These are phyloP conservation scores for Aspergillus pseudonomiae DNA, from an alignment of 2,329 filamentous ascomycete genomes.

Conservation along the genomic window DNA sequence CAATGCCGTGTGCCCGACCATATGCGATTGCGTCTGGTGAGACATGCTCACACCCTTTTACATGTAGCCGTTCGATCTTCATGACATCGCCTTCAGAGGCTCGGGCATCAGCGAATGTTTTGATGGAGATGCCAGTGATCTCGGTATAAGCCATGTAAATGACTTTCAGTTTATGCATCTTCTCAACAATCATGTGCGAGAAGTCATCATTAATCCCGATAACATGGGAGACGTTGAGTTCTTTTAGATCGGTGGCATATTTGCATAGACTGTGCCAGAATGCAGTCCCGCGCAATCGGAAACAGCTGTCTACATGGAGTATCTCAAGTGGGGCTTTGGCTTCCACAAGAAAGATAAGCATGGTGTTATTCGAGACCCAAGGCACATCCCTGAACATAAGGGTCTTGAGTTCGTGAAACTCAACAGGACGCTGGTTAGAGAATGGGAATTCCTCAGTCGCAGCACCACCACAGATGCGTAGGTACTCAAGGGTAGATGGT, in stretches of 20 bases:
- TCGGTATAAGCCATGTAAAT: constrained; percentile 38
- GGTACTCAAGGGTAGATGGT: constrained; percentile 32
- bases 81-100: constrained; percentile 9
- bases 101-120: constrained; percentile 32
- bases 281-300: constrained; percentile 20
- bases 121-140: constrained; percentile 40
- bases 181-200: constrained; percentile 21
- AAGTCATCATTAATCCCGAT: constrained; percentile 30
- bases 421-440: constrained; percentile 9
- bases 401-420: constrained; percentile 31
- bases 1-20: constrained; percentile 32
- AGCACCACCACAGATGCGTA: constrained; percentile 31
- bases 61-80: constrained; percentile 30
- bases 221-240: constrained; percentile 34
- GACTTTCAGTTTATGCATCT: constrained; percentile 32
- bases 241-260: constrained; percentile 26
- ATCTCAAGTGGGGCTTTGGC: constrained; percentile 26
- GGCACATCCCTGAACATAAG: constrained; percentile 32
- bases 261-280: constrained; percentile 21
- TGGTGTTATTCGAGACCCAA: constrained; percentile 24
- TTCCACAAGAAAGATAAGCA: constrained; percentile 21
- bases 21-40: constrained; percentile 40
- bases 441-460: constrained; percentile 19
- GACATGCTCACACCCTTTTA: constrained; percentile 33
- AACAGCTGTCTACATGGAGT: constrained; percentile 33